Conservation (phyloP, 2,329 filamentous ascomycete genomes). For the Shiraia sp. region DNA sequence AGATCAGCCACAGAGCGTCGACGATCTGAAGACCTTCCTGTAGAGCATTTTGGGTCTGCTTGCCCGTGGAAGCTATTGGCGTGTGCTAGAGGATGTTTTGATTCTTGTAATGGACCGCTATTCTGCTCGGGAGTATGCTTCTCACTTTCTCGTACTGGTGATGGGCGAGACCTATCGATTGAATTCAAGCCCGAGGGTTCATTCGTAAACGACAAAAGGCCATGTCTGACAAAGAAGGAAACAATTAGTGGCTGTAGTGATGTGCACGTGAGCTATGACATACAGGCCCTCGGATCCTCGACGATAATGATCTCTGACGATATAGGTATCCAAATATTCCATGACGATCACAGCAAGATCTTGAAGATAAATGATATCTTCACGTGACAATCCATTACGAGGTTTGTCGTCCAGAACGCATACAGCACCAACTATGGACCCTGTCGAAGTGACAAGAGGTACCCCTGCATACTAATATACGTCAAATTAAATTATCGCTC, state of each 20-base stretch:
- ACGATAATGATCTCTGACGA: constrained; percentile 11
- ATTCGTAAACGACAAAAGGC: constrained; percentile 21
- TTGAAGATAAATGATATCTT: constrained; percentile 13
- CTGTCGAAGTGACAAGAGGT: constrained; percentile 18
- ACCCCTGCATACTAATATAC: constrained; percentile 35
- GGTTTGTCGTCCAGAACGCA: constrained; percentile 24
- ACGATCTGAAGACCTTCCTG: background rate
- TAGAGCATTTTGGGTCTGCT: background rate
- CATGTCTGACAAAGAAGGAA: constrained; percentile 4
- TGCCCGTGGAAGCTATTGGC: too few species aligned
- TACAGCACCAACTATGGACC: constrained; percentile 24
- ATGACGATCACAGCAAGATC: constrained; percentile 23
- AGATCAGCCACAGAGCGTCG: constrained; percentile 11
- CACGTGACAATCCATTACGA: constrained; percentile 12
- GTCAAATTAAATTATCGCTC: too few species aligned
- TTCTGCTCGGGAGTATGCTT: too few species aligned
- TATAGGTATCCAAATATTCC: constrained; percentile 19
- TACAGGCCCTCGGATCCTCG: constrained; percentile 17
- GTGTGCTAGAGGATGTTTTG: too few species aligned
- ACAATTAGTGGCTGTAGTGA: background rate
- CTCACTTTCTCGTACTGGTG: too few species aligned
- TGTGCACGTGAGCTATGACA: background rate
- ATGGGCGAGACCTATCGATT: background rate
- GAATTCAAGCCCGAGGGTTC: constrained; percentile 8
- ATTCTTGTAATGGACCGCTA: too few species aligned